These are phyloP conservation scores for Pseudocercospora musae DNA, from an alignment of 2,329 filamentous ascomycete genomes.

Conservation along the genomic window DNA sequence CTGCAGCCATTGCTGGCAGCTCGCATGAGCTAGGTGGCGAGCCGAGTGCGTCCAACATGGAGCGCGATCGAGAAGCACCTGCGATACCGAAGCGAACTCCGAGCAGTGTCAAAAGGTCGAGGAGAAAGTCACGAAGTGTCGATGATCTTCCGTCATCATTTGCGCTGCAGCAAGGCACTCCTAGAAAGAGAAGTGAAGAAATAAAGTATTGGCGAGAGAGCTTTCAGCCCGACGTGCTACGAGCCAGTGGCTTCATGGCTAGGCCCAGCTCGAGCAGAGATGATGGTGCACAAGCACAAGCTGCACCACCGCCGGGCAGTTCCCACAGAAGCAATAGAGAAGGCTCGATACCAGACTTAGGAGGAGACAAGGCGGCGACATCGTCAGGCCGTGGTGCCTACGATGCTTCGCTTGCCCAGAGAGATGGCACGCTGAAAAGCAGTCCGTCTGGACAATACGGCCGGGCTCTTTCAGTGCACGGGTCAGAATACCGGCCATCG, in stretches of 20 bases:
- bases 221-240: slow-evolving; percentile 28
- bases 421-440: slow-evolving; percentile 17
- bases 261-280: not conserved
- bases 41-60: not conserved
- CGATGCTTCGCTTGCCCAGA: slow-evolving; percentile 1
- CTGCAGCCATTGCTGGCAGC: slow-evolving; percentile 14
- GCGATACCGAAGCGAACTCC: slow-evolving; percentile 8
- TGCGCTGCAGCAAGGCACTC: slow-evolving; percentile 16
- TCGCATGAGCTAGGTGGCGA: not conserved
- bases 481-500: slow-evolving; percentile 11
- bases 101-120: slow-evolving; percentile 21
- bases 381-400: not conserved
- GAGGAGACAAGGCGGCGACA: slow-evolving; percentile 1
- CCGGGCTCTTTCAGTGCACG: slow-evolving; percentile 11
- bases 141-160: slow-evolving; percentile 29
- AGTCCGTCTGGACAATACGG: slow-evolving; percentile 12
- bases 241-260: slow-evolving; percentile 29
- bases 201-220: slow-evolving; percentile 38
- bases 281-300: slow-evolving; percentile 15
- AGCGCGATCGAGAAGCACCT: slow-evolving; percentile 4
- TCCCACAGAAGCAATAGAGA: not conserved
- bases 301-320: not conserved
- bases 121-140: slow-evolving; percentile 36
- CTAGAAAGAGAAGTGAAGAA: slow-evolving; percentile 36
- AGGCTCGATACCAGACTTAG: not conserved